These are phyloP conservation scores for Podaxis mareebaensis DNA, from an alignment of 768 basidiomycete genomes.

Conservation along the genomic window DNA sequence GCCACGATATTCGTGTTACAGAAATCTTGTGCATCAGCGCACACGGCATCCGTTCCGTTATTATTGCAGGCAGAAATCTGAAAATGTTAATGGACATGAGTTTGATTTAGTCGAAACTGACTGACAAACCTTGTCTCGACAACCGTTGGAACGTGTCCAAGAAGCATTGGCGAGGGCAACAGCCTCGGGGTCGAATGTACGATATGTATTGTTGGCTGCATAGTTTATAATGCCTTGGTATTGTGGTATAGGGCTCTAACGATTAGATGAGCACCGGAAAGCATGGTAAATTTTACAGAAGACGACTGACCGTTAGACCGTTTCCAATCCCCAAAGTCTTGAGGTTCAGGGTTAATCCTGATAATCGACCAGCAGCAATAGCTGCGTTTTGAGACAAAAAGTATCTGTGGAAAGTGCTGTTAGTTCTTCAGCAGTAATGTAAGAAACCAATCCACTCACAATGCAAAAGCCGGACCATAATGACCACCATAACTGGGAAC, in stretches of 20 bases:
- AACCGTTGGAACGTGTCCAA: slow-evolving; percentile 45
- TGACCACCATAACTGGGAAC: slow-evolving; percentile 63
- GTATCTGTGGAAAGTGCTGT: slow-evolving; percentile 29
- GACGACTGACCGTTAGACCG: slow-evolving; percentile 52
- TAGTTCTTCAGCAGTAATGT: background rate
- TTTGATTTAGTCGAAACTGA: background rate
- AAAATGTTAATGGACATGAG: background rate
- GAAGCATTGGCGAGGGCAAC: slow-evolving; percentile 43
- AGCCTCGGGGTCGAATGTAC: slow-evolving; percentile 42
- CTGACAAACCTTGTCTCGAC: slow-evolving; percentile 43
- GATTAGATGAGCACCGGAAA: background rate
- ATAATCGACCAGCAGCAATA: slow-evolving; percentile 45
- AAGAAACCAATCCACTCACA: slow-evolving; percentile 27
- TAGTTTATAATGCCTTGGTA: slow-evolving; percentile 62
- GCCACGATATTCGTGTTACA: slow-evolving; percentile 59
- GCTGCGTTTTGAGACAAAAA: slow-evolving; percentile 62
- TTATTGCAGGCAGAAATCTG: slow-evolving; percentile 57
- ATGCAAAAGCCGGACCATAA: slow-evolving; percentile 68
- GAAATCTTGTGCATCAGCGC: slow-evolving; percentile 55
- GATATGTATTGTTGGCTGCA: slow-evolving; percentile 56
- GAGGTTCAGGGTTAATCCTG: slow-evolving; percentile 55
- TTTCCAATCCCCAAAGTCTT: slow-evolving; percentile 63
- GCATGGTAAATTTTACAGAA: background rate
- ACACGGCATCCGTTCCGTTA: slow-evolving; percentile 46
- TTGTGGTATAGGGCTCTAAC: slow-evolving; percentile 45